A percentile compares a stretch with the other conserved stretches of the same genome.
Conservation (phyloP, 768 basidiomycete species). For the Naematelia encephala region DNA sequence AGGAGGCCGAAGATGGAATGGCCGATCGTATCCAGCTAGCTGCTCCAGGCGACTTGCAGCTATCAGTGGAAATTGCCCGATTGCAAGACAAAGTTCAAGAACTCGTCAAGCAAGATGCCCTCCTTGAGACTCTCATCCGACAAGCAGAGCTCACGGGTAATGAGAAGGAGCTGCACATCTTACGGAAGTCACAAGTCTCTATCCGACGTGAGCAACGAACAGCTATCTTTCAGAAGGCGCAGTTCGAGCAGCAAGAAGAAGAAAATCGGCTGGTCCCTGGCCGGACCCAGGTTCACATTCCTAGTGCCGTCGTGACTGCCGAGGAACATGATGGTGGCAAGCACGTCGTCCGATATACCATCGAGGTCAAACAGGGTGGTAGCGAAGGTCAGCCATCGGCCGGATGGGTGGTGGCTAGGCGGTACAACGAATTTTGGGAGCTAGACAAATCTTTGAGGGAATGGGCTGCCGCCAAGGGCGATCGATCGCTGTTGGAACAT, state of each 20-base stretch:
- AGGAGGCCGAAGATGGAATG: slow-evolving; percentile 53
- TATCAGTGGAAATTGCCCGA: slow-evolving; percentile 63
- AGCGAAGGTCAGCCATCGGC: slow-evolving; percentile 66
- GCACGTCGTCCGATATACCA: slow-evolving; percentile 83
- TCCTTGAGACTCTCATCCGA: slow-evolving; percentile 82
- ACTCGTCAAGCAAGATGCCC: slow-evolving; percentile 72
- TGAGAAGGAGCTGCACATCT: slow-evolving; percentile 74
- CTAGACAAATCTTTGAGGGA: slow-evolving; percentile 85
- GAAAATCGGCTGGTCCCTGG: slow-evolving; percentile 81
- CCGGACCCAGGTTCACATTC: slow-evolving; percentile 77
- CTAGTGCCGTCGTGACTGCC: slow-evolving; percentile 68
- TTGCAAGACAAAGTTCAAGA: slow-evolving; percentile 71
- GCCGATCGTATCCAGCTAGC: slow-evolving; percentile 62
- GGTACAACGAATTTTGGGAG: slow-evolving; percentile 91
- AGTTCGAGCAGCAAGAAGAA: slow-evolving; percentile 91
- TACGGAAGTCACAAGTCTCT: slow-evolving; percentile 75
- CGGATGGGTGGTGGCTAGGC: slow-evolving; percentile 87
- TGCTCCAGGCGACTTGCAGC: slow-evolving; percentile 62
- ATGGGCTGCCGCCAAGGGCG: slow-evolving; percentile 16
- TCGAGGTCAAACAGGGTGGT: slow-evolving; percentile 87
- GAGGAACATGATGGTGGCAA: slow-evolving; percentile 72
- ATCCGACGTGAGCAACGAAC: slow-evolving; percentile 79
- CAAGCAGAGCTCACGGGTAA: slow-evolving; percentile 94
- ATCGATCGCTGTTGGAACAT: slow-evolving; percentile 57
- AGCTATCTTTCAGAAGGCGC: slow-evolving; percentile 80